Base-by-base conservation (phyloP, 352 stramenopile species). In the Phytophthora nicotianae region DNA sequence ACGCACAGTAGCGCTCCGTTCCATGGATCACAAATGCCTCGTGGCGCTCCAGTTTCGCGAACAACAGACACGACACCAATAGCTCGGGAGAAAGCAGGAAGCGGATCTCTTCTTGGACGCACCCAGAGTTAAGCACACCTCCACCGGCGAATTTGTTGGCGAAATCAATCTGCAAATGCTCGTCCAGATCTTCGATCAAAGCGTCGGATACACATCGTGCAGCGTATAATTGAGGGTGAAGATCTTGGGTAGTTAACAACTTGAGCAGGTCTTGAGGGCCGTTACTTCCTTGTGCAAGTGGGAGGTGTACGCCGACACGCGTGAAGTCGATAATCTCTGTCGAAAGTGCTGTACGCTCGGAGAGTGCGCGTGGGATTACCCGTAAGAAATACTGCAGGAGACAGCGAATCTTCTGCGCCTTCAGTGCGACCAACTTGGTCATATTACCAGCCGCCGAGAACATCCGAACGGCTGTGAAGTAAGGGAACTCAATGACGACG, bases 31-130 rank as follows among this genome's bases (percentile, higher is more conserved):
- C 72, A 59, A 93, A 93, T 6, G 79, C 73, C 58, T 93, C 85
- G 61, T 91, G 70, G 2, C 68, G 46, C 37, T 89, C 83, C 23
- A 93, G 53, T 33, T 78, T 80, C 6, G 77, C 77, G 49, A 90
- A 86, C 3, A 93, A 38, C 5, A 90, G 65, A 38, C 83, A 93
- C 8, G 83, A 51, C 19, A 90, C 68, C 10, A 95, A 57, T 23
- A 92, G 61, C 52, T 95, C 86, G 0, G 86, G 86, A 13, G 82
- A 91, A 8, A 93, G 52, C 23, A 90, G 27, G 19, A 95, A 95
- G 2, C 84, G 86, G 46, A 95, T 95, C 72, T 95, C 86, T 65
- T 95, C 86, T 47, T 95, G 86, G 3, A 95, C 86, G 20, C 81
- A 91, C 0, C 86, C 84, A 29, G 65, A 72, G 26, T 75, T 80